These are phyloP conservation scores for Leptodermis oblonga DNA, from an alignment of 257 asterid genomes.

Conservation along the genomic window DNA sequence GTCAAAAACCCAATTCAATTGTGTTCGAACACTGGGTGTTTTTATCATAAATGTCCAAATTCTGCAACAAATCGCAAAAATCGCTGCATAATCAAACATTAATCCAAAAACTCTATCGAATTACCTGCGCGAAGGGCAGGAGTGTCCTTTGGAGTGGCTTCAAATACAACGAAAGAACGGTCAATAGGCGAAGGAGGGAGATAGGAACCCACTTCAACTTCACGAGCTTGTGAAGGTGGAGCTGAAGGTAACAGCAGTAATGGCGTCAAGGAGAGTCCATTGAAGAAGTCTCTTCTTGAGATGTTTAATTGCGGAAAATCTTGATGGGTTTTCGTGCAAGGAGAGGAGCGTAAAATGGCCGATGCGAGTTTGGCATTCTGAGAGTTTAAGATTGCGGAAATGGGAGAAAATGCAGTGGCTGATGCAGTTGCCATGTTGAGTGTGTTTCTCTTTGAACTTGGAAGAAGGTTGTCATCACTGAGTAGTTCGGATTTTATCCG, in stretches of 20 bases:
- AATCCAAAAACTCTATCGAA: background rate
- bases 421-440: conserved; percentile 41
- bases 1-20: background rate
- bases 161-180: conserved; percentile 81
- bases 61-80: background rate
- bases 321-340: conserved; percentile 21
- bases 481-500: conserved; percentile 21
- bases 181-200: conserved; percentile 67
- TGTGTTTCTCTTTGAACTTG: background rate
- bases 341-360: conserved; percentile 19
- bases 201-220: conserved; percentile 81
- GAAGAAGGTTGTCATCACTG: background rate
- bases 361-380: conserved; percentile 31
- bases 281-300: conserved; percentile 60
- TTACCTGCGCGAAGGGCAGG: conserved; percentile 99
- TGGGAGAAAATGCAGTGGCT: conserved; percentile 26
- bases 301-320: conserved; percentile 15
- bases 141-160: conserved; percentile 80
- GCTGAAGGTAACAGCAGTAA: conserved; percentile 30
- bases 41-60: background rate
- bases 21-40: background rate
- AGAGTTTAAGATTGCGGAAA: conserved; percentile 26
- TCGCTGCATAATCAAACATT: background rate
- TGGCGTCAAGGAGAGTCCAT: conserved; percentile 49
- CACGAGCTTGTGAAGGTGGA: conserved; percentile 55